phyloP scores from a whole-genome alignment of 257 asterid genomes.

The Vinca minor region DNA sequence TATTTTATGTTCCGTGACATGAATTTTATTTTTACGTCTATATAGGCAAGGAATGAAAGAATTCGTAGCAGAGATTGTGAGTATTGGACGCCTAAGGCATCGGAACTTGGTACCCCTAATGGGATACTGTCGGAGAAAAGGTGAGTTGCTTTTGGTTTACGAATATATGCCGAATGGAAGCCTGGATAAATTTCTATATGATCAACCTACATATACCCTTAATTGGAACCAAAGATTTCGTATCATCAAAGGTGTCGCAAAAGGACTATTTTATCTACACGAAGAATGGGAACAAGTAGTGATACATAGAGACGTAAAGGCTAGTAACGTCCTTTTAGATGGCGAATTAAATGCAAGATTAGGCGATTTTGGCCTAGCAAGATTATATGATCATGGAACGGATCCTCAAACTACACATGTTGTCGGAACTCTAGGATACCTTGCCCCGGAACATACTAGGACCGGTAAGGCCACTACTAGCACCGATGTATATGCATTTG shows the following conservation, averaged over 20 bases:
- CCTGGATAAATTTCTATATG: slow-evolving; percentile 40
- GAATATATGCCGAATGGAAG: slow-evolving; percentile 73
- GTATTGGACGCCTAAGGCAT: slow-evolving; percentile 63
- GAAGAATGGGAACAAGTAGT: slow-evolving; percentile 64
- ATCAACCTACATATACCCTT: slow-evolving; percentile 27
- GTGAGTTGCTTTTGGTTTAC: slow-evolving; percentile 52
- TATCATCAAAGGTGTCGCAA: slow-evolving; percentile 52
- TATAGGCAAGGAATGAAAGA: slow-evolving; percentile 60
- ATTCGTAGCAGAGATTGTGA: slow-evolving; percentile 56
- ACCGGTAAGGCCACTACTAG: slow-evolving; percentile 55
- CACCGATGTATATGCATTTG: slow-evolving; percentile 56
- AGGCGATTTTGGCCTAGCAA: slow-evolving; percentile 66
- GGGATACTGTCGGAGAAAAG: slow-evolving; percentile 54
- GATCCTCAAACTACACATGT: slow-evolving; percentile 57
- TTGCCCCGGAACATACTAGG: slow-evolving; percentile 58
- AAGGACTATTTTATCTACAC: slow-evolving; percentile 48
- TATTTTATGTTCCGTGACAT: too few species aligned
- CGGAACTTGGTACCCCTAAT: slow-evolving; percentile 47
- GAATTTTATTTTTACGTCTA: too few species aligned
- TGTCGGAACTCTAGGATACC: slow-evolving; percentile 61
- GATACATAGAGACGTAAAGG: slow-evolving; percentile 60
- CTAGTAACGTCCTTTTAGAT: slow-evolving; percentile 52
- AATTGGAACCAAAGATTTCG: slow-evolving; percentile 45
- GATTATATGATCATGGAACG: slow-evolving; percentile 57
- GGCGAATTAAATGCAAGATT: slow-evolving; percentile 40